These are phyloP conservation scores for Pseudopediastrum boryanum DNA, from an alignment of 139 green algal genomes.

Conservation along the genomic window DNA sequence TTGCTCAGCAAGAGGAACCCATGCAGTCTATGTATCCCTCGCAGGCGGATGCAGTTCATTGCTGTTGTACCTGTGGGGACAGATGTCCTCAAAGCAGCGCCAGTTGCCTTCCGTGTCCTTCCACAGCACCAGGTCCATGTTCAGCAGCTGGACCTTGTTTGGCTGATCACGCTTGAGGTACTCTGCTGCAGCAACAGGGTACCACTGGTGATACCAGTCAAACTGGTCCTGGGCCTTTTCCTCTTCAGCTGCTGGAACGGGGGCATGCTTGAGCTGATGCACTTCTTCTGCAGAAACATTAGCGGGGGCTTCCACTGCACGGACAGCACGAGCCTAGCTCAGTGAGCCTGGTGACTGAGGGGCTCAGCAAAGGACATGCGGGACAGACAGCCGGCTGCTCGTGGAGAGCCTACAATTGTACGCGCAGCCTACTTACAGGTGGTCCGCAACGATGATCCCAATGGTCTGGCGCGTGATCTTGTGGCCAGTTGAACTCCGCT, in stretches of 20 bases:
- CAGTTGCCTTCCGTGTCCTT: slow-evolving; percentile 28
- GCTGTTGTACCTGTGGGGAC: slow-evolving; percentile 46
- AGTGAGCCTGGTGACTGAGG: background rate
- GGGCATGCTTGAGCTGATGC: background rate
- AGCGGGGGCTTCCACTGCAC: slow-evolving; percentile 4
- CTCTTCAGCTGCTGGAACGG: background rate
- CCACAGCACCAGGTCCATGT: slow-evolving; percentile 42
- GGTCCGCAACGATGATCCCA: too few relatives aligned
- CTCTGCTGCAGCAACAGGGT: slow-evolving; percentile 13
- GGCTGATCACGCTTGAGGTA: slow-evolving; percentile 20
- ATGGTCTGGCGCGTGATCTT: too few relatives aligned
- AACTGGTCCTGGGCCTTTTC: background rate
- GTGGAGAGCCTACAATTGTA: too few relatives aligned
- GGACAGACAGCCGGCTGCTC: too few relatives aligned
- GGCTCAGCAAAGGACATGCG: background rate
- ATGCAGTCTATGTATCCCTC: too few relatives aligned
- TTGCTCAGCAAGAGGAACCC: too few relatives aligned
- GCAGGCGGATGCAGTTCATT: too few relatives aligned
- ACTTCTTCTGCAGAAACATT: background rate
- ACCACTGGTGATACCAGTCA: slow-evolving; percentile 22
- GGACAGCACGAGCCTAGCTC: background rate
- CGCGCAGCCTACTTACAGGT: too few relatives aligned
- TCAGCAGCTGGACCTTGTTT: slow-evolving; percentile 38
- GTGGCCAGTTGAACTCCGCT: too few relatives aligned
- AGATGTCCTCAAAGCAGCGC: slow-evolving; percentile 47